These are phyloP conservation scores for Stagonosporopsis tanaceti DNA, from an alignment of 2,329 filamentous ascomycete genomes.

Conservation along the genomic window DNA sequence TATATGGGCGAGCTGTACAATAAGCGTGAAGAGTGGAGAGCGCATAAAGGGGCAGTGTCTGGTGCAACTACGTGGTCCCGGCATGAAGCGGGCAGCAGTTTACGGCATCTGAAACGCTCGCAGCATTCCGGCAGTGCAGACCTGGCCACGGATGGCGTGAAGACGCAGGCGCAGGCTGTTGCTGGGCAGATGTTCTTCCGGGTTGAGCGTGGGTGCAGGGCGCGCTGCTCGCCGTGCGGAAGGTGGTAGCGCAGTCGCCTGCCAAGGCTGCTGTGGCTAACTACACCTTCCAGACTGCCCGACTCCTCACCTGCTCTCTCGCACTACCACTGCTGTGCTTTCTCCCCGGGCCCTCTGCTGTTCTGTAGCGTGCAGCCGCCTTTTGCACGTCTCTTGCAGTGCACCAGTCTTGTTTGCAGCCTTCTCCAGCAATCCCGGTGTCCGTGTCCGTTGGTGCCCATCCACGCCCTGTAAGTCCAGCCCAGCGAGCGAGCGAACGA, in stretches of 20 bases:
- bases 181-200: conserved; percentile 21
- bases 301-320: conserved; percentile 31
- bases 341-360: conserved; percentile 37
- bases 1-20: background rate
- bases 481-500: conserved; percentile 30
- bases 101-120: conserved; percentile 31
- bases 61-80: conserved; percentile 23
- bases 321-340: conserved; percentile 37
- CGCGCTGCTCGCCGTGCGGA: conserved; percentile 15
- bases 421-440: conserved; percentile 26
- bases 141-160: conserved; percentile 10
- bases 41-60: conserved; percentile 37
- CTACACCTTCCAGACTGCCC: conserved; percentile 22
- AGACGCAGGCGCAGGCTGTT: conserved; percentile 6
- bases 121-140: conserved; percentile 20
- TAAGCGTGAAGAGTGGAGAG: conserved; percentile 14
- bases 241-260: conserved; percentile 8
- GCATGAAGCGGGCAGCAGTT: conserved; percentile 28
- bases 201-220: conserved; percentile 7
- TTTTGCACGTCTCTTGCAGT: conserved; percentile 27
- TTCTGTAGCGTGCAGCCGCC: conserved; percentile 42
- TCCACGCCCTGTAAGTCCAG: conserved; percentile 48
- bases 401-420: conserved; percentile 25
- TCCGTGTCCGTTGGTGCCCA: conserved; percentile 48
- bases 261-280: conserved; percentile 7